Base-by-base conservation (phyloP, 805 yeast genomes). In the Candida tallmaniae region DNA sequence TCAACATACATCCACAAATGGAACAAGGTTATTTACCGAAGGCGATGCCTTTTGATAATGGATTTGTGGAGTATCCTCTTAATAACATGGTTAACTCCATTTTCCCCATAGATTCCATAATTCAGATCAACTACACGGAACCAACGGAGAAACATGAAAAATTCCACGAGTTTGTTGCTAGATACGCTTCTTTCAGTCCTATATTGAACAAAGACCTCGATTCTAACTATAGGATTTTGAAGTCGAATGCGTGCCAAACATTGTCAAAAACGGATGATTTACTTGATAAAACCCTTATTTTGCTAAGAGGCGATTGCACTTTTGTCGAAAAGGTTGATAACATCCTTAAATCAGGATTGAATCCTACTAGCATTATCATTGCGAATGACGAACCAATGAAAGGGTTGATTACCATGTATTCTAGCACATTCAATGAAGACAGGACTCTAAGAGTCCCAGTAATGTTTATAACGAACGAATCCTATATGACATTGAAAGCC, bases 361-460 rank as follows among this genome's bases (percentile, higher is more conserved):
- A 40, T 10, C 81, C 82, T 0, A 49, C 40, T 10, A 75, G 76
- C 5, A 73, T 77, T 8, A 55, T 78, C n/a, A 66, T 78, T 6
- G 82, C 78, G 21, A 78, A 77, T 48, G 68, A 74, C 46, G 68
- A 60, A 36, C 68, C 70, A 5, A 49, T 51, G 24, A 50, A 62
- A 13, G 71, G 76, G 5, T 58, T 74, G 35, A 62, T 76, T 16
- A 74, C 79, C 16, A 76, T 76, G 81, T 76, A 66, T 48, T 68
- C 76, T 2, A 54, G 62, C 24, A 58, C 58, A 17, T 73, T 64
- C 38, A 65, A 70, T 32, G 63, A 57, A 32, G 66, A 67, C 43
- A 56, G 51, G 2, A 33, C 52, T 17, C 52, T 72, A 24, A 47
- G 43, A 5, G 58, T 70, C 11, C 83, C 84, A 6, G 61, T 78